Percentiles rank a stretch among this genome's conserved stretches.
These are phyloP conservation scores for Colletotrichum plurivorum DNA, from an alignment of 2,329 filamentous ascomycete genomes.

Conservation along the genomic window DNA sequence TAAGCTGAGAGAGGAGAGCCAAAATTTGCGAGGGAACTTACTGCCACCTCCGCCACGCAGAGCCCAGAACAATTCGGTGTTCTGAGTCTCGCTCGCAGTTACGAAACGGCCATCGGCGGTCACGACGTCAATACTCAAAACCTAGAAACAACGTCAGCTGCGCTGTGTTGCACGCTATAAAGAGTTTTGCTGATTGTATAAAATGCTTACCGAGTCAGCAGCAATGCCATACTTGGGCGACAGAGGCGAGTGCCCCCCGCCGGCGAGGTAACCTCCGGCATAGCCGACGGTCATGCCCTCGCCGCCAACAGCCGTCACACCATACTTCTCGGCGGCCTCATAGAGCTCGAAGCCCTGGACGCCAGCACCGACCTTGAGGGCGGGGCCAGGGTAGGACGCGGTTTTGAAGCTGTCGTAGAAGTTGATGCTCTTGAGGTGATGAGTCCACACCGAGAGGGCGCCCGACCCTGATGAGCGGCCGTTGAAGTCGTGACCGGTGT, in stretches of 20 bases:
- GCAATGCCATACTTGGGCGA: conserved; percentile 67
- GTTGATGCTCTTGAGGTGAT: conserved; percentile 55
- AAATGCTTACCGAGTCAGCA: conserved; percentile 65
- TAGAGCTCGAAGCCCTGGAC: conserved; percentile 65
- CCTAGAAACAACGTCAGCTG: background rate
- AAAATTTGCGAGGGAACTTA: background rate
- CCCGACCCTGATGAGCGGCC: conserved; percentile 53
- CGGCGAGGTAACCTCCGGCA: conserved; percentile 71
- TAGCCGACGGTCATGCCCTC: conserved; percentile 69
- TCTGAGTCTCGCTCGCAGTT: conserved; percentile 53
- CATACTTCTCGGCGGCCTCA: conserved; percentile 59
- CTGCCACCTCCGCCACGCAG: conserved; percentile 59
- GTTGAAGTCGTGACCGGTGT: conserved; percentile 54
- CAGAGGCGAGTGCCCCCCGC: conserved; percentile 70
- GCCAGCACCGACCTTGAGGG: conserved; percentile 67
- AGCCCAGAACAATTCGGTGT: conserved; percentile 56
- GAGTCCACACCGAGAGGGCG: conserved; percentile 54
- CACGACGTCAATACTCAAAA: conserved; percentile 62
- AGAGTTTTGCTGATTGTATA: conserved; percentile 49
- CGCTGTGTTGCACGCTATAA: conserved; percentile 49
- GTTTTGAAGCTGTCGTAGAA: conserved; percentile 55
- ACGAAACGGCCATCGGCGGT: conserved; percentile 59
- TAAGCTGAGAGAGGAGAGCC: conserved; percentile 44
- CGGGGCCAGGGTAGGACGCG: conserved; percentile 62
- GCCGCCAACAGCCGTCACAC: conserved; percentile 66